Evolutionary conservation across 1,139 yeast genomes (phyloP).

Genomic region (Pichiaceae sp.): DNA sequence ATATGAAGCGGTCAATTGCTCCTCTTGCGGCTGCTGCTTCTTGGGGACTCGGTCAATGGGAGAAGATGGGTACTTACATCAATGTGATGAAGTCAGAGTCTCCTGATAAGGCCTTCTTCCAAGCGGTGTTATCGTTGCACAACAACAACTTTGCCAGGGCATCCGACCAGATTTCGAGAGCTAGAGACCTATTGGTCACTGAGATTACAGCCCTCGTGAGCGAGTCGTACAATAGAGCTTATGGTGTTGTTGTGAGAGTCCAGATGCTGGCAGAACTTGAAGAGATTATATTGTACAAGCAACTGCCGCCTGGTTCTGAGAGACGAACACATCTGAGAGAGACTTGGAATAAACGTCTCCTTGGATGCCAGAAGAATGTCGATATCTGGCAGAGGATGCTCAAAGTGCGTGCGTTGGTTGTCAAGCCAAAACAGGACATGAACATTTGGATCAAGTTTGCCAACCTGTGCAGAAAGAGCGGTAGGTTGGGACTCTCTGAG

Average conservation of each 20-base stretch:
- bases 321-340: conserved; percentile 71
- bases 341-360: conserved; percentile 88
- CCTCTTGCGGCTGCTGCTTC: conserved; percentile 99
- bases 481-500: conserved; percentile 86
- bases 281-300: conserved; percentile 85
- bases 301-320: conserved; percentile 74
- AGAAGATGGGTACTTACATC: conserved; percentile 85
- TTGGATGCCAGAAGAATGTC: conserved; percentile 93
- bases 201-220: conserved; percentile 92
- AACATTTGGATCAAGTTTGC: conserved; percentile 98
- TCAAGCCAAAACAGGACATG: conserved; percentile 94
- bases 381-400: conserved; percentile 98
- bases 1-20: conserved; percentile 78
- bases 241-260: conserved; percentile 91
- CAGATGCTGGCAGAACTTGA: conserved; percentile 96
- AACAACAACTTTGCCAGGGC: conserved; percentile 83
- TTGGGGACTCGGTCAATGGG: conserved; percentile 99
- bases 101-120: conserved; percentile 91
- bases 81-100: conserved; percentile 85
- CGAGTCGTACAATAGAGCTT: conserved; percentile 94
- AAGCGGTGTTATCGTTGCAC: conserved; percentile 81
- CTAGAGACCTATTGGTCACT: conserved; percentile 83
- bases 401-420: conserved; percentile 86
- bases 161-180: conserved; percentile 64
- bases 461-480: conserved; percentile 88